Evolutionary conservation across 768 basidiomycete genomes (phyloP).

Genomic region (Calocera cornea): DNA sequence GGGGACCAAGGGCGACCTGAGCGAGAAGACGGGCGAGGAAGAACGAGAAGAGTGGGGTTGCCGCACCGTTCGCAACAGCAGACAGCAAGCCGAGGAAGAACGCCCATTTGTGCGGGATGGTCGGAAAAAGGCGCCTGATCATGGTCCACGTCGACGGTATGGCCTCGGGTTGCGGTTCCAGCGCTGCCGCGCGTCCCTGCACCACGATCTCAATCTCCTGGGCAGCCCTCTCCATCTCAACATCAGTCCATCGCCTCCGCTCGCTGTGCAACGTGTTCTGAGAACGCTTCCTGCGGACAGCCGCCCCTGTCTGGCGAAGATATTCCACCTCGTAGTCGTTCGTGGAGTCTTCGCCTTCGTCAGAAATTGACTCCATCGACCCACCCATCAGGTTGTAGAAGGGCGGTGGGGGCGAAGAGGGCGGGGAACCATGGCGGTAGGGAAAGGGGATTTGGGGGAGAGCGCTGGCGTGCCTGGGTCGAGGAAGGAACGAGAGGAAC

Average conservation of each 20-base stretch:
- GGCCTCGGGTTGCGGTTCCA: neutral
- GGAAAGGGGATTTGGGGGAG: neutral
- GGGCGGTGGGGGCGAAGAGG: neutral
- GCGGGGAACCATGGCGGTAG: neutral
- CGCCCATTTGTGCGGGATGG: constrained; percentile 58
- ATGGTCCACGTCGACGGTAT: constrained; percentile 14
- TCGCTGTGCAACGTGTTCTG: neutral
- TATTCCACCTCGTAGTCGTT: constrained; percentile 5
- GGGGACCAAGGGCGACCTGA: constrained; percentile 21
- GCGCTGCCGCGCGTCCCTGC: neutral
- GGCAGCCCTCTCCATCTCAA: neutral
- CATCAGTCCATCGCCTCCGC: constrained; percentile 1
- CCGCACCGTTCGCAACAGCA: constrained; percentile 62
- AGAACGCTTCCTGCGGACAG: neutral
- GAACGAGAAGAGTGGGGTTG: constrained; percentile 87
- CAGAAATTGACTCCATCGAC: neutral
- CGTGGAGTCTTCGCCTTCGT: constrained; percentile 18
- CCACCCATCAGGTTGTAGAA: neutral
- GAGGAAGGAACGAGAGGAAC: neutral
- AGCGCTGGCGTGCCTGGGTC: neutral
- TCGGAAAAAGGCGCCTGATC: constrained; percentile 40
- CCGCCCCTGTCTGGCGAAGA: neutral
- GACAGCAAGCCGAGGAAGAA: constrained; percentile 54
- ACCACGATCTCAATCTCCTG: constrained; percentile 6
- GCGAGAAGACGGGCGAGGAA: constrained; percentile 63